Percentiles rank a stretch among this genome's conserved stretches.
Evolutionary conservation across 192 early-diverging fungal species (phyloP).

Genomic region (Cetraspora pellucida): DNA sequence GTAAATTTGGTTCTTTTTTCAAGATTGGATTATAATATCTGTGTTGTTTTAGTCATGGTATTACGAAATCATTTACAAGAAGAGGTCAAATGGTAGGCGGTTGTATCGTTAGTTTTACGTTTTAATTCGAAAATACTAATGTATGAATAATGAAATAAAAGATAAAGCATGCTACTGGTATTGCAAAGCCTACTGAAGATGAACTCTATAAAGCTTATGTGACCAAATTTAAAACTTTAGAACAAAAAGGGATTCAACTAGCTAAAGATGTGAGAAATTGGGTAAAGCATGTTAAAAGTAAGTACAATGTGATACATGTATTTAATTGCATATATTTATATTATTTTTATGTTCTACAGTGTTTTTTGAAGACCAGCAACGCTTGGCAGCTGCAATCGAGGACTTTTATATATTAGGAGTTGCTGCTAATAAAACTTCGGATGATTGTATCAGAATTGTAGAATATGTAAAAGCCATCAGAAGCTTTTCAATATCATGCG

Average conservation of each 20-base stretch:
- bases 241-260: conserved; percentile 54
- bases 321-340: background rate
- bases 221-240: conserved; percentile 58
- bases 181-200: conserved; percentile 58
- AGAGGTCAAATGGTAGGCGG: conserved; percentile 49
- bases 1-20: background rate
- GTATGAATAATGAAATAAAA: background rate
- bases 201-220: conserved; percentile 61
- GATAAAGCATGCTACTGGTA: conserved; percentile 67
- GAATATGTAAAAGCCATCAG: conserved; percentile 25
- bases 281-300: conserved; percentile 51
- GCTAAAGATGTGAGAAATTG: conserved; percentile 50
- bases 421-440: background rate
- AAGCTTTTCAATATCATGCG: conserved; percentile 8
- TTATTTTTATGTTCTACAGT: conserved; percentile 32
- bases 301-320: background rate
- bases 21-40: background rate
- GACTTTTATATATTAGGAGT: conserved; percentile 53
- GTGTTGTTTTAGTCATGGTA: conserved; percentile 62
- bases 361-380: conserved; percentile 57
- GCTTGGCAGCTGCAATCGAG: conserved; percentile 53
- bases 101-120: background rate
- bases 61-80: conserved; percentile 69
- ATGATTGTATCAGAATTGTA: background rate
- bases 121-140: background rate